Conservation (phyloP, 768 basidiomycete species). For the Xerocomellus dryophilus region DNA sequence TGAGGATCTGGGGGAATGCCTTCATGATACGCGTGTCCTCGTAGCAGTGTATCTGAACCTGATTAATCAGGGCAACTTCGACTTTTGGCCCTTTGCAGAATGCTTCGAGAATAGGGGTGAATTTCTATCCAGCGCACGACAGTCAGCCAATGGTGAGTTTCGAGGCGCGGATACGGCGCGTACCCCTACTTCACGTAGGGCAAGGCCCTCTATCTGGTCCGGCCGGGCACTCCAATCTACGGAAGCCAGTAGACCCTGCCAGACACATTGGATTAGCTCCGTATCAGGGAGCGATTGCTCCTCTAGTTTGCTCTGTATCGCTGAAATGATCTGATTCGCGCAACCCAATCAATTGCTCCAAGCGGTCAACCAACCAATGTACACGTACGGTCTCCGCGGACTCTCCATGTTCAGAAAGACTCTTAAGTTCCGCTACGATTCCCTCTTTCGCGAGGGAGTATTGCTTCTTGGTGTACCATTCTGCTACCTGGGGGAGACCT, state of each 20-base stretch:
- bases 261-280: slow-evolving; percentile 86
- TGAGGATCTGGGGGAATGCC: slow-evolving; percentile 91
- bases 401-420: slow-evolving; percentile 69
- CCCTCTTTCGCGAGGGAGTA: slow-evolving; percentile 77
- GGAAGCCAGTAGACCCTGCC: slow-evolving; percentile 85
- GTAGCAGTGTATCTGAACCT: slow-evolving; percentile 94
- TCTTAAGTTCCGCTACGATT: slow-evolving; percentile 65
- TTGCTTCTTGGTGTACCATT: slow-evolving; percentile 94
- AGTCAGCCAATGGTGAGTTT: background rate
- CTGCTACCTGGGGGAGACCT: slow-evolving; percentile 74
- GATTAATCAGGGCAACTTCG: slow-evolving; percentile 91
- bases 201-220: slow-evolving; percentile 88
- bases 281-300: slow-evolving; percentile 81
- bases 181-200: slow-evolving; percentile 85
- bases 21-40: slow-evolving; percentile 95
- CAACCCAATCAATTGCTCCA: slow-evolving; percentile 9
- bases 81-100: slow-evolving; percentile 89
- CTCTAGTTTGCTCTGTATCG: slow-evolving; percentile 69
- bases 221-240: slow-evolving; percentile 88
- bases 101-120: slow-evolving; percentile 79
- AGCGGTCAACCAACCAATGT: background rate
- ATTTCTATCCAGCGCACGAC: slow-evolving; percentile 53
- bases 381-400: slow-evolving; percentile 59
- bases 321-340: slow-evolving; percentile 60
- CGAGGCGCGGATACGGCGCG: slow-evolving; percentile 26